A percentile compares a stretch with the other conserved stretches of the same genome.
These are phyloP conservation scores for Apiospora aurea DNA, from an alignment of 2,329 filamentous ascomycete genomes.

Conservation along the genomic window DNA sequence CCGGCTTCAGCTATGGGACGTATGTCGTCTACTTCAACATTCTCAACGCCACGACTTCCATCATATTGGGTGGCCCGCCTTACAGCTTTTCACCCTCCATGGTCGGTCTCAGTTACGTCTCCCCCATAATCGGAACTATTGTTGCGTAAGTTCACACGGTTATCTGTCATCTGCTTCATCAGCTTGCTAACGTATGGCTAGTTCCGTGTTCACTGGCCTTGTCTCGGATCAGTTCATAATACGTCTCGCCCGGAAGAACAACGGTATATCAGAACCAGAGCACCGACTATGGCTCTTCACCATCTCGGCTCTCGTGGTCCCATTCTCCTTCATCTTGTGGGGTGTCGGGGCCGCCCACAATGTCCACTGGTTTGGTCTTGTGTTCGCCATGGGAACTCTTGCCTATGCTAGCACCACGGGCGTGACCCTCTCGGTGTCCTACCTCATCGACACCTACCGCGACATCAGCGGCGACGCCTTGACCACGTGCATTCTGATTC, in stretches of 20 bases:
- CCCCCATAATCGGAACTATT: constrained; percentile 45
- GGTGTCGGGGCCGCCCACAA: constrained; percentile 44
- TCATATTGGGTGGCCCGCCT: constrained; percentile 46
- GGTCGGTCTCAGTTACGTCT: constrained; percentile 48
- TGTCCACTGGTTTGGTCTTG: constrained; percentile 51
- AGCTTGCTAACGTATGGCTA: constrained; percentile 17
- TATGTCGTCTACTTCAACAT: constrained; percentile 53
- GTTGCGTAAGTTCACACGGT: constrained; percentile 34
- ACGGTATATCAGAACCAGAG: constrained; percentile 50
- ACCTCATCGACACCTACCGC: constrained; percentile 50
- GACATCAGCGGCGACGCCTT: constrained; percentile 49
- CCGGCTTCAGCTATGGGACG: constrained; percentile 51
- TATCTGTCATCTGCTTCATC: too few species aligned
- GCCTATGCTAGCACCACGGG: constrained; percentile 45
- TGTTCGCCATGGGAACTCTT: constrained; percentile 48
- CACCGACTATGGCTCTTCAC: constrained; percentile 50
- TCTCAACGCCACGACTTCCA: constrained; percentile 51
- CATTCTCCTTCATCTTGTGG: constrained; percentile 39
- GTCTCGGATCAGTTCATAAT: constrained; percentile 47
- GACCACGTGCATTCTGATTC: constrained; percentile 48
- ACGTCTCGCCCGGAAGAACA: constrained; percentile 47
- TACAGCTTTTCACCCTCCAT: constrained; percentile 49
- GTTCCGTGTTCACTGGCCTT: constrained; percentile 43
- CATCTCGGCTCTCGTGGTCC: constrained; percentile 38
- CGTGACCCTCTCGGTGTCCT: constrained; percentile 47